Evolutionary conservation across 257 asterid genomes (phyloP), one percentile per base, ranked within the genome.

Genomic region (Phtheirospermum japonicum): DNA sequence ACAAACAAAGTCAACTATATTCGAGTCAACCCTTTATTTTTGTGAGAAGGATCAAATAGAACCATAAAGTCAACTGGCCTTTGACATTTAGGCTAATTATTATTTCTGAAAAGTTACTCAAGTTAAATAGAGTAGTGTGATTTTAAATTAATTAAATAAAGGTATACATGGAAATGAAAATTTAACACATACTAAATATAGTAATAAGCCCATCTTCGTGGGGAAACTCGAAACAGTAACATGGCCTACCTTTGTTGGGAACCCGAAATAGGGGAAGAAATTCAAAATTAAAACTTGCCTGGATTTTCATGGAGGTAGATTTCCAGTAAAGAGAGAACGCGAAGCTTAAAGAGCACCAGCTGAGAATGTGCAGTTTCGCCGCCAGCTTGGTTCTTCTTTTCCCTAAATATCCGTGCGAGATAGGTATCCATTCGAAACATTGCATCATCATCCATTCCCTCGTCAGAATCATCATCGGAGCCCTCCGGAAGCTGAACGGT

Each of bases 291-390:
- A 49, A 71, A 83, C 87, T 82, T 72, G 75, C 97, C 99, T 85
- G 99, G 94, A 77, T 89, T 89, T 71, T 89, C 96, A 46, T 89
- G 94, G 12, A 93, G 85, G 78, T 79, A 93, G 71, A 93, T 87
- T 81, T 93, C 99, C 79, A 93, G 81, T 75, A 93, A 75, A 7
- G 99, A 89, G 72, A 93, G 93, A 61, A 89, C 87, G 46, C 97
- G 96, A 11, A 93, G 97, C 73, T 93, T 93, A 77, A 93, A 93
- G 59, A 93, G 92, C 54, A 88, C 87, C 32, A 93, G 99, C 79
- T 93, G 99, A 57, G 99, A 93, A 64, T 89, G 97, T 45, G 99
- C 87, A 62, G 97, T 83, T 82, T 85, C 97, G 61, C 91, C 83
- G 51, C 96, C 96, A 70, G 84, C 83, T 64, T 85, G 96, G 80